These are phyloP conservation scores for Astrocystis sublimbata DNA, from an alignment of 495 filamentous ascomycete species.

Conservation along the genomic window DNA sequence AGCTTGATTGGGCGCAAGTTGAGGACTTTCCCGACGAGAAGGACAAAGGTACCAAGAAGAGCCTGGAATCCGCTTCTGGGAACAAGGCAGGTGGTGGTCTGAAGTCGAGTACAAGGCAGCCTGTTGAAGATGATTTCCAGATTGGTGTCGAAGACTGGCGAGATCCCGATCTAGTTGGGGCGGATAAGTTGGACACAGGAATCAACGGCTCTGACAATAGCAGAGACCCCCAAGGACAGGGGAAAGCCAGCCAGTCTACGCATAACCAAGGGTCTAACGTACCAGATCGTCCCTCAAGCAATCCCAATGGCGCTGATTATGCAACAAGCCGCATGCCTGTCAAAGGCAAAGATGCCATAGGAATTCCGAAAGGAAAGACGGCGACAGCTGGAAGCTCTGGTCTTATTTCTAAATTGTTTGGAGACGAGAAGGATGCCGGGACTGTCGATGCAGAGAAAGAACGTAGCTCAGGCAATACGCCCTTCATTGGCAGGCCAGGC, in stretches of 20 bases:
- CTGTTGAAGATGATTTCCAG: conserved; percentile 69
- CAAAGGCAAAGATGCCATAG: conserved; percentile 26
- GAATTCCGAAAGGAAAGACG: conserved; percentile 25
- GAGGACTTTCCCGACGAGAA: conserved; percentile 66
- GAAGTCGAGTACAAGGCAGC: conserved; percentile 21
- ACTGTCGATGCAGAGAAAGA: conserved; percentile 25
- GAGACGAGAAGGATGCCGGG: conserved; percentile 44
- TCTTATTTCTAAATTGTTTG: conserved; percentile 48
- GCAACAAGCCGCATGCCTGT: conserved; percentile 33
- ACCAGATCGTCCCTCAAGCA: conserved; percentile 68
- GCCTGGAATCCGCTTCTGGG: conserved; percentile 38
- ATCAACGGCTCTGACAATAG: conserved; percentile 14
- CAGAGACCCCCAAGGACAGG: conserved; percentile 22
- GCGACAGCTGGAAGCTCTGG: conserved; percentile 29
- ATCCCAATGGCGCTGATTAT: conserved; percentile 79
- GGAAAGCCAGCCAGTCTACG: conserved; percentile 25
- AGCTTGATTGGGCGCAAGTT: conserved; percentile 72
- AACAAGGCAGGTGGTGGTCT: conserved; percentile 25
- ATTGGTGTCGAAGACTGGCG: conserved; percentile 94
- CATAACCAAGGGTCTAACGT: conserved; percentile 38
- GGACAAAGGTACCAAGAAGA: conserved; percentile 38
- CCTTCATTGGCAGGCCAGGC: conserved; percentile 19
- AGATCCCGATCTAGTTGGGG: conserved; percentile 71
- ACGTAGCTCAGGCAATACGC: conserved; percentile 12
- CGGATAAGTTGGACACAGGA: conserved; percentile 22